Conservation (phyloP, 2,329 filamentous ascomycete genomes). For the Apiospora pterosperma region DNA sequence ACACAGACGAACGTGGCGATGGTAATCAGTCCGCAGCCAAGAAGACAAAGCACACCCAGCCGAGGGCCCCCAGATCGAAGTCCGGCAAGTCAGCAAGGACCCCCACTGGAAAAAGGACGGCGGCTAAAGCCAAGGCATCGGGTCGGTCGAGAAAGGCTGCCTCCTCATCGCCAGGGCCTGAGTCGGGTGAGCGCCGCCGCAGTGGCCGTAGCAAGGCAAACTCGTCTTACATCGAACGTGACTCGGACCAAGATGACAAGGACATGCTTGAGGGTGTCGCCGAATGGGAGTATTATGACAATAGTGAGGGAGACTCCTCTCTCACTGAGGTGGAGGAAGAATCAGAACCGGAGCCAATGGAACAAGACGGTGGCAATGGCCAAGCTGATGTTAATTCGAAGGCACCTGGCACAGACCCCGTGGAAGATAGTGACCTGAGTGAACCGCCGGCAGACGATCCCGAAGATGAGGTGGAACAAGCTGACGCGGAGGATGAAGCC, state of each 20-base stretch:
- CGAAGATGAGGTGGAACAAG: slow-evolving; percentile 9
- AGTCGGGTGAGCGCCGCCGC: slow-evolving; percentile 48
- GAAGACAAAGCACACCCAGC: slow-evolving; percentile 30
- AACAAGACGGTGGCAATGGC: slow-evolving; percentile 14
- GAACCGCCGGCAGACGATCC: slow-evolving; percentile 5
- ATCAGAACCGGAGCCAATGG: slow-evolving; percentile 7
- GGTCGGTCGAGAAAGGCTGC: slow-evolving; percentile 25
- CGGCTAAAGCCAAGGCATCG: slow-evolving; percentile 21
- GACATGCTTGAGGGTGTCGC: slow-evolving; percentile 61
- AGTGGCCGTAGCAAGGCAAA: slow-evolving; percentile 49
- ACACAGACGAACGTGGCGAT: slow-evolving; percentile 45
- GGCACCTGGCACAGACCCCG: slow-evolving; percentile 6
- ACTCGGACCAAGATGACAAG: slow-evolving; percentile 55
- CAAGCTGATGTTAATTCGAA: slow-evolving; percentile 4
- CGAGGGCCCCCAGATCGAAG: slow-evolving; percentile 30
- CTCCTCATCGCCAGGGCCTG: slow-evolving; percentile 19
- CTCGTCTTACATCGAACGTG: slow-evolving; percentile 53
- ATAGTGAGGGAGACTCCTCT: slow-evolving; percentile 15
- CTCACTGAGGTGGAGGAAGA: slow-evolving; percentile 23
- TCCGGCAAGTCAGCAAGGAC: slow-evolving; percentile 28
- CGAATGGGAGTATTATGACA: slow-evolving; percentile 50
- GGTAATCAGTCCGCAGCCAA: slow-evolving; percentile 39
- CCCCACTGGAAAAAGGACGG: slow-evolving; percentile 23
- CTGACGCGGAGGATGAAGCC: slow-evolving; percentile 8
- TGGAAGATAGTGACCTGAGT: slow-evolving; percentile 6